phyloP scores from a whole-genome alignment of 1,139 yeast species.

The Geotrichum macrosporum region DNA sequence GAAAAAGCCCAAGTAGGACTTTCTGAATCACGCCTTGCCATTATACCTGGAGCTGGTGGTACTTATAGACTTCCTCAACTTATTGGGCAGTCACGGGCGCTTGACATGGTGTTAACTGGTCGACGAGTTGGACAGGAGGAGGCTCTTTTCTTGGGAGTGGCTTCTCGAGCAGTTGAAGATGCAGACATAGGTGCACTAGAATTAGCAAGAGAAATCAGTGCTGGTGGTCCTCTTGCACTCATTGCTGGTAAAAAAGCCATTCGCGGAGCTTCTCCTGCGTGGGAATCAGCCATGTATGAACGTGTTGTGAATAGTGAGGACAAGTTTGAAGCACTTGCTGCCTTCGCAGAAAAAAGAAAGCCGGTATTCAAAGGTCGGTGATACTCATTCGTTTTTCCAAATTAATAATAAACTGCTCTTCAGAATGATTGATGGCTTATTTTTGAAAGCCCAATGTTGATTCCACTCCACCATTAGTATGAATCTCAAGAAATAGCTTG shows the following conservation, averaged over 20 bases:
- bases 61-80: conserved; percentile 34
- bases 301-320: conserved; percentile 34
- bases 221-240: conserved; percentile 36
- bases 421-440: too few species aligned
- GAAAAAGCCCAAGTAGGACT: conserved; percentile 29
- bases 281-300: conserved; percentile 32
- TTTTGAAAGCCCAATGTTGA: too few species aligned
- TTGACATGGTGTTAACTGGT: conserved; percentile 33
- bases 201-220: conserved; percentile 31
- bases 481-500: too few species aligned
- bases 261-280: conserved; percentile 29
- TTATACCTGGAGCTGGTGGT: conserved; percentile 37
- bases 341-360: conserved; percentile 33
- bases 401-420: too few species aligned
- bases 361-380: conserved; percentile 35
- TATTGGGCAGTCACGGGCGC: conserved; percentile 33
- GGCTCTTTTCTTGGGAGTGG: conserved; percentile 31
- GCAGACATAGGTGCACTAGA: conserved; percentile 30
- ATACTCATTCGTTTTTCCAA: too few species aligned
- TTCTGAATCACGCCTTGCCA: conserved; percentile 34
- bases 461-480: too few species aligned
- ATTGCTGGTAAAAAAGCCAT: conserved; percentile 35
- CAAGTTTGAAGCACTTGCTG: conserved; percentile 36
- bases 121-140: conserved; percentile 31
- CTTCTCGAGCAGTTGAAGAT: conserved; percentile 29